Evolutionary conservation across 345 rosid species (phyloP).

Genomic region (Dipteronia dyeriana): DNA sequence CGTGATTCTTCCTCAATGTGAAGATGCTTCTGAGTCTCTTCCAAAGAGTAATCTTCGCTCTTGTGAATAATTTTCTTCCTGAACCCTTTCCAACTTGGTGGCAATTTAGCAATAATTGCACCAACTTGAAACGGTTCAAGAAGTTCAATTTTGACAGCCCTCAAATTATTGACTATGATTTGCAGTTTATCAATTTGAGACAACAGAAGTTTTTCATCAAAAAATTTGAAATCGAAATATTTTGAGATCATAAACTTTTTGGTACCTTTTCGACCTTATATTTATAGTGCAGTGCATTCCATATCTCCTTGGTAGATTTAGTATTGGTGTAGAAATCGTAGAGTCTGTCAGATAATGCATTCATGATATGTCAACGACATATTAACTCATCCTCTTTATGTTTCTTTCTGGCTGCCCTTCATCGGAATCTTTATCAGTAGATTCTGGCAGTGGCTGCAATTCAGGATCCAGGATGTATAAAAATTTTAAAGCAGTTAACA

Average conservation of each 20-base stretch:
- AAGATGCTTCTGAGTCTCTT: too few relatives aligned
- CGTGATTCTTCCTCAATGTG: too few relatives aligned
- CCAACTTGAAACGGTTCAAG: neutral
- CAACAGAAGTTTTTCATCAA: neutral
- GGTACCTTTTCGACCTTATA: neutral
- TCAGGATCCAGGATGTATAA: too few relatives aligned
- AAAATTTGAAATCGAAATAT: too few relatives aligned
- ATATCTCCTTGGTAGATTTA: neutral
- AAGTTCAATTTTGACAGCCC: neutral
- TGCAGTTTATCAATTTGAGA: neutral
- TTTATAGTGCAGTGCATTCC: neutral
- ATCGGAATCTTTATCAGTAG: neutral
- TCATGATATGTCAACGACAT: neutral
- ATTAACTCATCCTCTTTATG: too few relatives aligned
- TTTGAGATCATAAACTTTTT: too few relatives aligned
- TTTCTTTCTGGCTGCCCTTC: neutral
- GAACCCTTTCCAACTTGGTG: neutral
- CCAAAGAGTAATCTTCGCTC: too few relatives aligned
- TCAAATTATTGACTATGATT: neutral
- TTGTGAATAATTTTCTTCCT: too few relatives aligned
- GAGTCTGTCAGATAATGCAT: neutral
- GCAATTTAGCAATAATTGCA: neutral
- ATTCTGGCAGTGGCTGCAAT: neutral
- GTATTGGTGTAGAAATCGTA: neutral
- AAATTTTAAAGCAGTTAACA: too few relatives aligned